These are phyloP conservation scores for Trichoderma cornu-damae DNA, from an alignment of 2,329 filamentous ascomycete genomes.

Conservation along the genomic window DNA sequence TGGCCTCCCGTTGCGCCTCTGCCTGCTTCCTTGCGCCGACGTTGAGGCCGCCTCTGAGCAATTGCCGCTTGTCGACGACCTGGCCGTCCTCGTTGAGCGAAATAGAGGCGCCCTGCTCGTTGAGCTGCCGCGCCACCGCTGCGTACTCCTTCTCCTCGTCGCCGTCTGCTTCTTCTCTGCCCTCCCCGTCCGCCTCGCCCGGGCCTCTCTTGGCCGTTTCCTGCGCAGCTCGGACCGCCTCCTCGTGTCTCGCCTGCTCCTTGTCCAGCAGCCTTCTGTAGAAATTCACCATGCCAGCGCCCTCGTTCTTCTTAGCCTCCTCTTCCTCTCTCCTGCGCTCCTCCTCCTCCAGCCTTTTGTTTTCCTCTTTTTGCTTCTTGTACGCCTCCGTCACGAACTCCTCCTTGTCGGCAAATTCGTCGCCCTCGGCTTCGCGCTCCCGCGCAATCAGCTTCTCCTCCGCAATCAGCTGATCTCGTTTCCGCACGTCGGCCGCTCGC, in stretches of 20 bases:
- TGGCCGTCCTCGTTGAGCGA: constrained; percentile 77
- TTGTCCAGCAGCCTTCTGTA: constrained; percentile 69
- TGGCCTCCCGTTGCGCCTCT: constrained; percentile 25
- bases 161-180: constrained; percentile 34
- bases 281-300: constrained; percentile 70
- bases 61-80: constrained; percentile 77
- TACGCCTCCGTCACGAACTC: constrained; percentile 83
- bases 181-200: constrained; percentile 25
- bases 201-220: constrained; percentile 43
- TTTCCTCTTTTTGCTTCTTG: constrained; percentile 74
- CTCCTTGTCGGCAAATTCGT: constrained; percentile 76
- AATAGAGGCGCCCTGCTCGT: constrained; percentile 55
- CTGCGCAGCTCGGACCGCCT: constrained; percentile 63
- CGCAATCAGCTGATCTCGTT: constrained; percentile 71
- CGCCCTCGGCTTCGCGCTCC: constrained; percentile 74
- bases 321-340: constrained; percentile 62
- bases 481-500: constrained; percentile 67
- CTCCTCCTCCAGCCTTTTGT: constrained; percentile 63
- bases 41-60: constrained; percentile 72
- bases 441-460: constrained; percentile 75
- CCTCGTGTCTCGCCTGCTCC: constrained; percentile 64
- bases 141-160: constrained; percentile 55
- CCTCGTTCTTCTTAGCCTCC: constrained; percentile 58
- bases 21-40: constrained; percentile 59
- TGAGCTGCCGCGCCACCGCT: constrained; percentile 63